These are phyloP conservation scores for Piper betle DNA, from an alignment of 164 flowering plant species.

Conservation along the genomic window DNA sequence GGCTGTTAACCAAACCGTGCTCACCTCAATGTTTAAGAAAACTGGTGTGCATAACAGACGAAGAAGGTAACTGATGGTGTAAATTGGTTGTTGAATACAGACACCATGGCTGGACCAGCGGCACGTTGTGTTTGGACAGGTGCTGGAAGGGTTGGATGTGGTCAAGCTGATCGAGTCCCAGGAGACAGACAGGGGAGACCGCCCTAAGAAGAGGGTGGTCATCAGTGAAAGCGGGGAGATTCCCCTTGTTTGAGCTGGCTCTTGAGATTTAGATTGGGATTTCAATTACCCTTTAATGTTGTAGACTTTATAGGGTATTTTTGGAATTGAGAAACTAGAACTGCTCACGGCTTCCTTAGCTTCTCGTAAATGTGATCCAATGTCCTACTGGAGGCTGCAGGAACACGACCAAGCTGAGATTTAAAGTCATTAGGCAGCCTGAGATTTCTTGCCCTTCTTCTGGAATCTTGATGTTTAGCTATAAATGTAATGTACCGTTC, in stretches of 20 bases:
- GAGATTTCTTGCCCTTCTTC: not conserved
- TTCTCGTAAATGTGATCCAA: not conserved
- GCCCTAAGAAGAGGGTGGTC: slow-evolving; percentile 63
- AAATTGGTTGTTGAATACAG: slow-evolving; percentile 25
- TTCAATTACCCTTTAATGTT: not conserved
- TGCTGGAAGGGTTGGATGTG: slow-evolving; percentile 86
- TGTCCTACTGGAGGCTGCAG: not conserved
- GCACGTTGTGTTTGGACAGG: slow-evolving; percentile 97
- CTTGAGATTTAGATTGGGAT: no score
- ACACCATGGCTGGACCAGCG: slow-evolving; percentile 93
- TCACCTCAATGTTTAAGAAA: no score
- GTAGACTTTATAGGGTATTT: not conserved
- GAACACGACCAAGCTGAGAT: not conserved
- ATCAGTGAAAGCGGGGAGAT: slow-evolving; percentile 88
- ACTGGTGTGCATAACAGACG: no score
- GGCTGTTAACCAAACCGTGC: no score
- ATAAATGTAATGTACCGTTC: not conserved
- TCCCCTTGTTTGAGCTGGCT: slow-evolving; percentile 32
- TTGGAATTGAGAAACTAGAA: not conserved
- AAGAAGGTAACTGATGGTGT: not conserved
- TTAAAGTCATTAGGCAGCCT: not conserved
- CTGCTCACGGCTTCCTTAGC: not conserved
- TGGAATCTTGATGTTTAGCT: not conserved
- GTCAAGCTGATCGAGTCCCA: slow-evolving; percentile 76
- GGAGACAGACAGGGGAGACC: slow-evolving; percentile 91